phyloP scores from a whole-genome alignment of 2,329 filamentous ascomycete species.

The Immersiporthe knoxdaviesiana region DNA sequence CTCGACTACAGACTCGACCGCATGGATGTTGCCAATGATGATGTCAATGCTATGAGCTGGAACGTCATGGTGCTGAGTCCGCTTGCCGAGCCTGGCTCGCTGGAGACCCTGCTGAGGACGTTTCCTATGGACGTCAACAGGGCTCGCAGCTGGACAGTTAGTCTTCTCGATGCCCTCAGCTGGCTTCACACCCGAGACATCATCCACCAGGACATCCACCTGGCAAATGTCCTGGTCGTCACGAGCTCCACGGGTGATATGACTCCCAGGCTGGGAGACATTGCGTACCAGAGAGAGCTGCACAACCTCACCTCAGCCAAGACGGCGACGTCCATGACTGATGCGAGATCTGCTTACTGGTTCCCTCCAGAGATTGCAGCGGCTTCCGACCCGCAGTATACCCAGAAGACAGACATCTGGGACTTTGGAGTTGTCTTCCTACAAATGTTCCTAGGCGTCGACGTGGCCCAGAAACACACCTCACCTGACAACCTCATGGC shows the following conservation, averaged over 20 bases:
- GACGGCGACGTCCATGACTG: constrained; percentile 55
- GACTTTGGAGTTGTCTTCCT: constrained; percentile 88
- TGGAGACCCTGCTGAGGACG: constrained; percentile 81
- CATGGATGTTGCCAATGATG: constrained; percentile 41
- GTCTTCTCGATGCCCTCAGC: constrained; percentile 84
- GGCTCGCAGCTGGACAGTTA: constrained; percentile 87
- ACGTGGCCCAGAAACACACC: constrained; percentile 74
- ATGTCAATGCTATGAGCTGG: constrained; percentile 55
- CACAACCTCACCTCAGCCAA: constrained; percentile 62
- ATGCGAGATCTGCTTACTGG: constrained; percentile 81
- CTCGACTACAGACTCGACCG: constrained; percentile 80
- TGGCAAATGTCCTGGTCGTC: constrained; percentile 78
- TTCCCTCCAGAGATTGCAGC: constrained; percentile 74
- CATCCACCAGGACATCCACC: constrained; percentile 81
- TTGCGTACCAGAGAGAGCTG: constrained; percentile 70
- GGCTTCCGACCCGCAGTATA: constrained; percentile 64
- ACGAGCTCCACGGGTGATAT: constrained; percentile 70
- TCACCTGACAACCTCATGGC: constrained; percentile 77
- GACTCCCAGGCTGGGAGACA: constrained; percentile 74
- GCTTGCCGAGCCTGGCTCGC: constrained; percentile 78
- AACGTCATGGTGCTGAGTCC: constrained; percentile 76
- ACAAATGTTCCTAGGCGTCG: constrained; percentile 90
- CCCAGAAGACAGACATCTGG: constrained; percentile 89
- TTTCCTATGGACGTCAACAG: constrained; percentile 73
- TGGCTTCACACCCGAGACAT: constrained; percentile 86